phyloP scores from a whole-genome alignment of 495 filamentous ascomycete genomes.

The Neurospora discreta region DNA sequence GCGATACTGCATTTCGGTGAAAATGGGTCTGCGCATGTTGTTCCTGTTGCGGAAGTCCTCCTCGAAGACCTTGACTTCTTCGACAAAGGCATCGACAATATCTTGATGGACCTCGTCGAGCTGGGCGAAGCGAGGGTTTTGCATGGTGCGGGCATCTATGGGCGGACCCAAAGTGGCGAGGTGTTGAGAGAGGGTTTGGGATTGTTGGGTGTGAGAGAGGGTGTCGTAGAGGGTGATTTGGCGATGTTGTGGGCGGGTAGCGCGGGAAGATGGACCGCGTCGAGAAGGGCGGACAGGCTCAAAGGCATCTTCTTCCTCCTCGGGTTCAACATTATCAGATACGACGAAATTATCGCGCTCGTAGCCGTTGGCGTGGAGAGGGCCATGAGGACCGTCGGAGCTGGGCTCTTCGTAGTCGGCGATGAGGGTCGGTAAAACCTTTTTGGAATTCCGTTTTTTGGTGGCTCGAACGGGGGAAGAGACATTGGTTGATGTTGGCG shows the following conservation, averaged over 20 bases:
- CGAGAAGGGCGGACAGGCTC: slow-evolving; percentile 31
- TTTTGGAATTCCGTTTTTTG: slow-evolving; percentile 37
- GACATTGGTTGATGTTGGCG: slow-evolving; percentile 65
- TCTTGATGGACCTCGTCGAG: slow-evolving; percentile 37
- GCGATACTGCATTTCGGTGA: slow-evolving; percentile 66
- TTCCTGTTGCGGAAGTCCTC: slow-evolving; percentile 55
- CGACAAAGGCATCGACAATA: slow-evolving; percentile 53
- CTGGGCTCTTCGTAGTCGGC: slow-evolving; percentile 26
- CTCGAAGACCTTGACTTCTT: slow-evolving; percentile 56
- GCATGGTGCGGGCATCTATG: not conserved
- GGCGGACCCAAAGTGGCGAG: not conserved
- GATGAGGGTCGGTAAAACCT: slow-evolving; percentile 9
- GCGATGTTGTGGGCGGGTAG: slow-evolving; percentile 62
- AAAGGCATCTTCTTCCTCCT: slow-evolving; percentile 48
- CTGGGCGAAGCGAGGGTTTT: slow-evolving; percentile 26
- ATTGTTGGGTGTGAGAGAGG: not conserved
- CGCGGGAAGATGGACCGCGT: slow-evolving; percentile 28
- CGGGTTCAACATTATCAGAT: slow-evolving; percentile 31
- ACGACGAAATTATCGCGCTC: slow-evolving; percentile 42
- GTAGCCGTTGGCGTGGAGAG: slow-evolving; percentile 34
- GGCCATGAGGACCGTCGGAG: slow-evolving; percentile 21
- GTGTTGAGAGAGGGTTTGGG: not conserved
- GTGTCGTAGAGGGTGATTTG: slow-evolving; percentile 48
- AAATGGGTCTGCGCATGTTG: slow-evolving; percentile 52
- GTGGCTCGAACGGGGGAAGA: slow-evolving; percentile 59